Percentiles rank a stretch among this genome's conserved stretches.
These are phyloP conservation scores for Ceratobasidium sp. DNA, from an alignment of 1,284 basidiomycete genomes.

Conservation along the genomic window DNA sequence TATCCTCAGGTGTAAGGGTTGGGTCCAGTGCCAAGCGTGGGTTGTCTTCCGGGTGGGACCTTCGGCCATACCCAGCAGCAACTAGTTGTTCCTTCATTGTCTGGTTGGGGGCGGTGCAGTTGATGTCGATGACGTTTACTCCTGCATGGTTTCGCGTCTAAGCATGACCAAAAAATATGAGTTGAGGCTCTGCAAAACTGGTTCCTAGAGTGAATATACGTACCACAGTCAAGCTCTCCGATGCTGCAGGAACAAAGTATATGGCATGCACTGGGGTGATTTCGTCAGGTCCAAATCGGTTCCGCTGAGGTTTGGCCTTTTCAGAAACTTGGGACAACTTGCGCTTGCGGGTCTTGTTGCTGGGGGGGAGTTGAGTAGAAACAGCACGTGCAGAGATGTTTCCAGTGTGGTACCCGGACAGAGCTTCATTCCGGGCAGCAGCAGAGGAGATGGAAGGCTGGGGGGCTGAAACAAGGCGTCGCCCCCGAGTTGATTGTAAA, in stretches of 20 bases:
- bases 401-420: neutral
- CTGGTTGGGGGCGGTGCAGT: neutral
- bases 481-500: neutral
- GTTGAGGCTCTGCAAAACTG: neutral
- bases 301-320: neutral
- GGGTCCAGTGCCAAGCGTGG: neutral
- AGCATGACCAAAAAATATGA: constrained; percentile 1
- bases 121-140: neutral
- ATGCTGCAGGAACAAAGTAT: neutral
- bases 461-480: neutral
- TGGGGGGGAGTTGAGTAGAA: neutral
- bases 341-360: neutral
- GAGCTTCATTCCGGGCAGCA: neutral
- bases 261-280: neutral
- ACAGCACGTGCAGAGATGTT: neutral
- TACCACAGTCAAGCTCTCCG: neutral
- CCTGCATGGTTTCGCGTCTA: neutral
- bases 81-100: neutral
- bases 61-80: neutral
- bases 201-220: neutral
- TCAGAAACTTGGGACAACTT: constrained; percentile 1
- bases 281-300: neutral
- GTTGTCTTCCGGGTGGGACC: neutral
- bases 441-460: neutral
- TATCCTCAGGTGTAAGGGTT: neutral